phyloP scores from a whole-genome alignment of 352 stramenopile genomes.

The Phytopythium boreale region DNA sequence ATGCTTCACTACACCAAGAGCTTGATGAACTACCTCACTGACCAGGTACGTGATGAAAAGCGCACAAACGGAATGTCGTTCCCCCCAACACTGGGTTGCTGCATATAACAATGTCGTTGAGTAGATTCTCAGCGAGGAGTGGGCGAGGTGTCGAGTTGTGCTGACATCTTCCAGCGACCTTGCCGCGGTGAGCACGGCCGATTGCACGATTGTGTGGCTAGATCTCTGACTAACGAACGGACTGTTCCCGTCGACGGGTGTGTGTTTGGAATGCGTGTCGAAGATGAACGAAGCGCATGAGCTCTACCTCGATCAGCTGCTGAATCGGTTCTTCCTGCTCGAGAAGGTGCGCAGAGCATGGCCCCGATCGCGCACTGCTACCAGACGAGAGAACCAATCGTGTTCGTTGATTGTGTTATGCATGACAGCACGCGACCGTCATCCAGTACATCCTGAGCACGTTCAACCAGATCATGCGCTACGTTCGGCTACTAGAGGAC shows the following conservation, averaged over 20 bases:
- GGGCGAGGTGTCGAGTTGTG: conserved; percentile 16
- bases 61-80: background rate
- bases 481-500: conserved; percentile 49
- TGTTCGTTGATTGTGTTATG: conserved; percentile 3
- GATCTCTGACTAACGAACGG: background rate
- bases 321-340: conserved; percentile 68
- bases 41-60: conserved; percentile 33
- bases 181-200: conserved; percentile 16
- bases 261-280: background rate
- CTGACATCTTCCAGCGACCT: conserved; percentile 22
- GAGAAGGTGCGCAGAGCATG: conserved; percentile 46
- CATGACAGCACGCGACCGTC: conserved; percentile 46
- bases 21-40: conserved; percentile 64
- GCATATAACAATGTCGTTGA: background rate
- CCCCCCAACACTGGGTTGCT: background rate
- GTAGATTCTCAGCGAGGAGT: conserved; percentile 27
- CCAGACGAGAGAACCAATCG: background rate
- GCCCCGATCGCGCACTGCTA: too few species aligned
- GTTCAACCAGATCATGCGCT: conserved; percentile 73
- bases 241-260: background rate
- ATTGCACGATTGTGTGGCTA: background rate
- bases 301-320: conserved; percentile 53
- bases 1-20: conserved; percentile 81
- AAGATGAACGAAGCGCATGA: conserved; percentile 66
- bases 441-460: conserved; percentile 68